These are phyloP conservation scores for Aureobasidium sp. DNA, from an alignment of 2,329 filamentous ascomycete genomes.

Conservation along the genomic window DNA sequence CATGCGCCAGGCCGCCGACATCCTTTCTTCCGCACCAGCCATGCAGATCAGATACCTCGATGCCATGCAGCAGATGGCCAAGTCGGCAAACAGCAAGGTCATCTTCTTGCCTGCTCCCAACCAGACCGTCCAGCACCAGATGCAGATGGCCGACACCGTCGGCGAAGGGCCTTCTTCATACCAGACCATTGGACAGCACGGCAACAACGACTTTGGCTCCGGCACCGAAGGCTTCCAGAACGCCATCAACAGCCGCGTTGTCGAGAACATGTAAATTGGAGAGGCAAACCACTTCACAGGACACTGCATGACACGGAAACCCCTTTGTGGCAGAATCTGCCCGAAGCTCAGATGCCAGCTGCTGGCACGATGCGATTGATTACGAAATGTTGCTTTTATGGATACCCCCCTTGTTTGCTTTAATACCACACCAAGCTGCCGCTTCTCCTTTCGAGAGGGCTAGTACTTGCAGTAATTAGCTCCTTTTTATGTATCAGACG, in stretches of 20 bases:
- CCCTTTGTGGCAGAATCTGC: too few species aligned
- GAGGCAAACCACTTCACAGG: too few species aligned
- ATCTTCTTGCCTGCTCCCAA: slow-evolving; percentile 63
- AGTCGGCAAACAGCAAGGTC: slow-evolving; percentile 79
- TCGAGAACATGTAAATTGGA: slow-evolving; percentile 68
- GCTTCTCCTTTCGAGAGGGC: background rate
- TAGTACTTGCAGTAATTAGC: background rate
- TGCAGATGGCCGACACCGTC: slow-evolving; percentile 41
- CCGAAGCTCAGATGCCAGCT: too few species aligned
- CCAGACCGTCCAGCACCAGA: slow-evolving; percentile 50
- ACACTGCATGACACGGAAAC: too few species aligned
- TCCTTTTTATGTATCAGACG: background rate
- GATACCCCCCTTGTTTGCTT: background rate
- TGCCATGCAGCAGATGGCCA: slow-evolving; percentile 98
- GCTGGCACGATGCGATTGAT: background rate
- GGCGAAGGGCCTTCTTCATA: slow-evolving; percentile 50
- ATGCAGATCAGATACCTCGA: slow-evolving; percentile 99
- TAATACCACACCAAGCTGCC: background rate
- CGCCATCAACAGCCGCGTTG: slow-evolving; percentile 69
- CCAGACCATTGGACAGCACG: slow-evolving; percentile 14
- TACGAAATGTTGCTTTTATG: background rate
- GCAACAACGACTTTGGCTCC: slow-evolving; percentile 29
- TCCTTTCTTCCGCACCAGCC: slow-evolving; percentile 79
- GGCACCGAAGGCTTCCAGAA: slow-evolving; percentile 56
- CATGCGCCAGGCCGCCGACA: slow-evolving; percentile 85